Evolutionary conservation across 768 basidiomycete species (phyloP), one percentile per base, ranked within the genome.

Genomic region (Megacollybia marginata): DNA sequence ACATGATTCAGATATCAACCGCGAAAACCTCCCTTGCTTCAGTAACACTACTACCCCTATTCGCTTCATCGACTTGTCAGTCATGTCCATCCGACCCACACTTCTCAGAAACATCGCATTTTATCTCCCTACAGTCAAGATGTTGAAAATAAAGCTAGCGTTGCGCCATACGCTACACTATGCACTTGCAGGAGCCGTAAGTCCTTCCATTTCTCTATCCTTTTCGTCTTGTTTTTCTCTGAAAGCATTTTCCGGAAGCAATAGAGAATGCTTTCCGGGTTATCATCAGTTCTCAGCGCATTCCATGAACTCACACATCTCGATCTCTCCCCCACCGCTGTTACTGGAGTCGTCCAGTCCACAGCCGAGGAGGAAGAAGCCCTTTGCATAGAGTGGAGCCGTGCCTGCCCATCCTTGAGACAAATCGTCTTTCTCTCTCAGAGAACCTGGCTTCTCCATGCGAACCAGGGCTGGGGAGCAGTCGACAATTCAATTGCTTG

Each of bases 121-220:
- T 15, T 69, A 75, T 59, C 68, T 84, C 44, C 65, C 70, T 44
- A 66, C 67, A 44, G 60, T 85, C 42, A 72, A 79, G 58, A 66
- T 62, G 38, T 68, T 84, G 57, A 72, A 72, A 50, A 69, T 84
- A 36, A 71, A 71, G 55, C 74, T 83, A 42, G 81, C 83, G 16
- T 66, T 85, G 33, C 68, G 82, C 34, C 82, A 85, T 57, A 83
- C 82, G 8, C 69, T 85, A 28, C 82, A 83, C 55, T 80, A 76
- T 57, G 70, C 80, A 19, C 69, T 83, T 51, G 75, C 77, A 19
- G 83, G 82, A 46, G 80, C 83, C 64, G 83, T 83, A 66, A 79
- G 83, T 69, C 47, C 4, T 28, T 28, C 23, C 35, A 49, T 47
- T 35, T 47, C 33, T 49, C 52, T 18, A 38, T 49, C 31, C 52